Percentiles rank a stretch among this genome's conserved stretches.
These are phyloP conservation scores for Umbelopsis vinacea DNA, from an alignment of 192 early-diverging fungal genomes.

Conservation along the genomic window DNA sequence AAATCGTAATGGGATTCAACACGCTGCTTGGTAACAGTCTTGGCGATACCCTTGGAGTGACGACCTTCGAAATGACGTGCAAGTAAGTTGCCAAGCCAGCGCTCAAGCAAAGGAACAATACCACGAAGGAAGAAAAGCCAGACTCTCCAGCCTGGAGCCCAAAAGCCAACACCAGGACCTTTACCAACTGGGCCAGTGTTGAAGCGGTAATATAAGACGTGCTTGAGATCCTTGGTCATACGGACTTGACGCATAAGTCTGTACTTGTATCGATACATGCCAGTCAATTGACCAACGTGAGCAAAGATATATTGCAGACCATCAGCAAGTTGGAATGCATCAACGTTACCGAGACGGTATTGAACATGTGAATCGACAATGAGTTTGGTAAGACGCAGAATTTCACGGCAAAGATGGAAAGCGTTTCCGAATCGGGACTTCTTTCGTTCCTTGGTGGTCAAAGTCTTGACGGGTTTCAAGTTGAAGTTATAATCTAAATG, in stretches of 20 bases:
- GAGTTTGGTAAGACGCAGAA: slow-evolving; percentile 94
- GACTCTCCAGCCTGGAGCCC: slow-evolving; percentile 99
- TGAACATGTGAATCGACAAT: slow-evolving; percentile 98
- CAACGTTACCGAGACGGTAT: slow-evolving; percentile 96
- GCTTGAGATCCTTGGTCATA: slow-evolving; percentile 64
- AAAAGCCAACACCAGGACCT: slow-evolving; percentile 98
- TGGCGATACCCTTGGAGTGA: slow-evolving; percentile 94
- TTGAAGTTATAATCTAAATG: slow-evolving; percentile 99
- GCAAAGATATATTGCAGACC: slow-evolving; percentile 99
- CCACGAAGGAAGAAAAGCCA: slow-evolving; percentile 99
- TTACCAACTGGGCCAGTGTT: slow-evolving; percentile 97
- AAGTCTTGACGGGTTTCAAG: slow-evolving; percentile 97
- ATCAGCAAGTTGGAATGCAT: slow-evolving; percentile 99
- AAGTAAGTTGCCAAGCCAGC: slow-evolving; percentile 98
- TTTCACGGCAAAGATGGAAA: slow-evolving; percentile 95
- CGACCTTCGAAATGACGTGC: slow-evolving; percentile 99
- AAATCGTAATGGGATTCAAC: slow-evolving; percentile 98
- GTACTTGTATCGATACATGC: slow-evolving; percentile 99
- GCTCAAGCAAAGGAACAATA: slow-evolving; percentile 94
- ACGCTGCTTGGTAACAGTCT: slow-evolving; percentile 98
- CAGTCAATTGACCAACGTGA: slow-evolving; percentile 97
- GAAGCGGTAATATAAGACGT: slow-evolving; percentile 64
- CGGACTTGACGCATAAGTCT: slow-evolving; percentile 96
- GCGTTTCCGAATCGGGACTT: slow-evolving; percentile 99
- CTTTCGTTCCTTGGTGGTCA: slow-evolving; percentile 99